Percentiles rank a stretch among this genome's conserved stretches.
Conservation (phyloP, 2,329 filamentous ascomycete genomes). For the Hypoxylon rubiginosum region DNA sequence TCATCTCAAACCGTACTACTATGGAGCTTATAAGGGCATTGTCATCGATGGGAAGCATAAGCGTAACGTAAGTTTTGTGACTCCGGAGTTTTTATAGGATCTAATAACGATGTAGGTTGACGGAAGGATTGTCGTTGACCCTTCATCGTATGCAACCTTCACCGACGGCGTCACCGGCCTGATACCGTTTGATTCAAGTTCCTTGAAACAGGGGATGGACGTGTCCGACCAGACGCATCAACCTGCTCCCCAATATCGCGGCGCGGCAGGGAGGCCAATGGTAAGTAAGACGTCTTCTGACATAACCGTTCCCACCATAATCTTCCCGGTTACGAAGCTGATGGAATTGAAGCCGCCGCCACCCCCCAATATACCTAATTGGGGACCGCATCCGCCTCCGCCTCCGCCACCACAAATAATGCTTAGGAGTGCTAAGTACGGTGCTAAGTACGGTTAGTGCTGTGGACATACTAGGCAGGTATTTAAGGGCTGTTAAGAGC, state of each 20-base stretch:
- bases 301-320: neutral
- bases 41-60: slow-evolving; percentile 23
- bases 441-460: slow-evolving; percentile 1
- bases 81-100: neutral
- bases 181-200: slow-evolving; percentile 16
- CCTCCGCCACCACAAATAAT: slow-evolving; percentile 1
- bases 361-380: neutral
- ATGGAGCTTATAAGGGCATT: slow-evolving; percentile 27
- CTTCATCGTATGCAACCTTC: slow-evolving; percentile 17
- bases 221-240: slow-evolving; percentile 24
- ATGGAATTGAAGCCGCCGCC: neutral
- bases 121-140: slow-evolving; percentile 31
- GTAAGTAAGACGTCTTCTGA: neutral
- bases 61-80: slow-evolving; percentile 22
- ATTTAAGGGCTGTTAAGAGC: neutral
- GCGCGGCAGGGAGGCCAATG: neutral
- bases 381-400: neutral
- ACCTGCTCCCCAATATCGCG: neutral
- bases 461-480: neutral
- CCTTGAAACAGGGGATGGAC: slow-evolving; percentile 27
- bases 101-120: slow-evolving; percentile 20
- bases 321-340: neutral
- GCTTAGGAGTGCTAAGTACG: neutral
- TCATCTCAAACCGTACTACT: slow-evolving; percentile 43
- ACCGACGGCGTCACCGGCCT: slow-evolving; percentile 10